Evolutionary conservation across 306 rosid genomes (phyloP).

Genomic region (Luffa aegyptiaca): DNA sequence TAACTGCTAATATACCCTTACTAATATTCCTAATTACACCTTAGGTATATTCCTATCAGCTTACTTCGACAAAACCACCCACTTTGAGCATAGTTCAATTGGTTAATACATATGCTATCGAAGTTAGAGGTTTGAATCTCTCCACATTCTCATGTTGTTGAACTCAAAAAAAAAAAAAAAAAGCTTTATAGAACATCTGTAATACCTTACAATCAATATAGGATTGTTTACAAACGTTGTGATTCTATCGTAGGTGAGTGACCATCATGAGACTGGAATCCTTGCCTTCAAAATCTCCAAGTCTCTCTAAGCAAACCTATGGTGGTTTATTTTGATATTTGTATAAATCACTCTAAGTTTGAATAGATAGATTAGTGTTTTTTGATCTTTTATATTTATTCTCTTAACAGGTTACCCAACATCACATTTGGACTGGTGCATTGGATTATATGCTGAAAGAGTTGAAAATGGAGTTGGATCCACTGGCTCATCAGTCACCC

Average conservation of each 20-base stretch:
- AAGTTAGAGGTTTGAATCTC: neutral
- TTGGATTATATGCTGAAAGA: constrained; percentile 45
- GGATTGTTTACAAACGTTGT: neutral
- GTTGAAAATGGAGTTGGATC: constrained; percentile 51
- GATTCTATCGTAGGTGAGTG: neutral
- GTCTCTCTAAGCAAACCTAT: neutral
- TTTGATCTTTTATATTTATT: neutral
- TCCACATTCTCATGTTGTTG: no score
- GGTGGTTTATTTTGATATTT: neutral
- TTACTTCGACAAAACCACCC: neutral
- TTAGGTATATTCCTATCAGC: neutral
- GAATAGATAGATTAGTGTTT: neutral
- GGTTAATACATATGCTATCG: no score
- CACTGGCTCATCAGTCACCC: constrained; percentile 19
- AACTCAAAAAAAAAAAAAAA: no score
- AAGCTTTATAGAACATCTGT: no score
- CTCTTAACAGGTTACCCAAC: constrained; percentile 38
- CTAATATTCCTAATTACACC: no score
- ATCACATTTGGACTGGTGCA: constrained; percentile 54
- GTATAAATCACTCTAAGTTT: neutral
- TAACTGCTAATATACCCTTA: no score
- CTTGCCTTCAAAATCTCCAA: neutral
- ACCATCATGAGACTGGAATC: neutral
- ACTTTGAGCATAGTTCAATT: no score
- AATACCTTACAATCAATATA: neutral